Evolutionary conservation across 1,139 yeast genomes (phyloP).

Genomic region (Lodderomyces beijingensis): DNA sequence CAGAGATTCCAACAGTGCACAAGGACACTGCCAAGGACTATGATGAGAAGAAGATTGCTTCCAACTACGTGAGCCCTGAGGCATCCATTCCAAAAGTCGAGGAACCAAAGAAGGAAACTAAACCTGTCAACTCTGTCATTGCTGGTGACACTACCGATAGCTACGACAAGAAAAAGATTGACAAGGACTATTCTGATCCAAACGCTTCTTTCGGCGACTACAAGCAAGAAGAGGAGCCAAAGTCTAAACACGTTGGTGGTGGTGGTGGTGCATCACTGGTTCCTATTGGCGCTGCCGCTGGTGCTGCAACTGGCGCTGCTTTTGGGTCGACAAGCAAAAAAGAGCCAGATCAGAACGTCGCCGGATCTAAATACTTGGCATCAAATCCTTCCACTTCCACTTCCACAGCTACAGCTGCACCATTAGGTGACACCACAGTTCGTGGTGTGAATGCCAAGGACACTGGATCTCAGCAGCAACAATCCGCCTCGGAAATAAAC

Average conservation of each 20-base stretch:
- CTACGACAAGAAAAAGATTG: conserved; percentile 1
- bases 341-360: too few relatives aligned
- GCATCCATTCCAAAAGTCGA: conserved; percentile 2
- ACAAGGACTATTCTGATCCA: neutral
- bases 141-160: conserved; percentile 1
- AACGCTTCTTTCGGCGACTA: conserved; percentile 1
- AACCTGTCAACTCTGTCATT: neutral
- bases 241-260: neutral
- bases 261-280: neutral
- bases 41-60: conserved; percentile 1
- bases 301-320: conserved; percentile 10
- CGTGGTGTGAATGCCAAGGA: conserved; percentile 12
- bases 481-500: conserved; percentile 2
- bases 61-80: neutral
- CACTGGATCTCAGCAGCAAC: conserved; percentile 4
- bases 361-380: too few relatives aligned
- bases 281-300: conserved; percentile 8
- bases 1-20: conserved; percentile 2
- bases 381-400: too few relatives aligned
- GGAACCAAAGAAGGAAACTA: neutral
- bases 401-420: neutral
- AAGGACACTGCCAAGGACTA: conserved; percentile 2
- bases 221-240: neutral
- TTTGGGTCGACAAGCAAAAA: too few relatives aligned
- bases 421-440: conserved; percentile 5